Percentiles rank a stretch among this genome's conserved stretches.
Conservation (phyloP, 192 early-diverging fungal species). For the Dissophora globulifera region DNA sequence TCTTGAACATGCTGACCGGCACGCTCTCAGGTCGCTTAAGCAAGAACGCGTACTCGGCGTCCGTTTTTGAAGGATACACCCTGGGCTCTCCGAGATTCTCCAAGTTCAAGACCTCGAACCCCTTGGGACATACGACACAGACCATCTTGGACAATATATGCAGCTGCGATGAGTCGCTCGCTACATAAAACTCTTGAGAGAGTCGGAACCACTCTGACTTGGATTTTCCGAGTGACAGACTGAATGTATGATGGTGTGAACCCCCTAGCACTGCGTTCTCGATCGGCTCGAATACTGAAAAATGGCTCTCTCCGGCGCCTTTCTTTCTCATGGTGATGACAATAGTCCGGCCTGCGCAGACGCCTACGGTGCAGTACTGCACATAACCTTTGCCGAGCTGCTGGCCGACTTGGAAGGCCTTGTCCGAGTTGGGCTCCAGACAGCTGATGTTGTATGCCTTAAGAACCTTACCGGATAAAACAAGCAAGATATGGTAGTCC, state of each 20-base stretch:
- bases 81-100: conserved; percentile 79
- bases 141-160: conserved; percentile 84
- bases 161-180: conserved; percentile 82
- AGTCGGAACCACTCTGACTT: conserved; percentile 28
- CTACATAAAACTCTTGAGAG: conserved; percentile 90
- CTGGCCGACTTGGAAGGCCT: conserved; percentile 15
- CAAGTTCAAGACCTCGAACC: conserved; percentile 92
- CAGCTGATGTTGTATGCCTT: conserved; percentile 37
- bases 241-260: neutral
- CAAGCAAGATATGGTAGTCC: conserved; percentile 76
- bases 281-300: conserved; percentile 18
- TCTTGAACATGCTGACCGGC: conserved; percentile 86
- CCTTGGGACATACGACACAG: conserved; percentile 82
- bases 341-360: conserved; percentile 37
- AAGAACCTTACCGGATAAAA: conserved; percentile 66
- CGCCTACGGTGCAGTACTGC: conserved; percentile 54
- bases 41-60: conserved; percentile 81
- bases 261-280: conserved; percentile 18
- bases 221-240: conserved; percentile 22
- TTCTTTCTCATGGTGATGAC: conserved; percentile 33
- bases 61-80: conserved; percentile 81
- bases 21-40: conserved; percentile 74
- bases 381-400: conserved; percentile 19
- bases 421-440: conserved; percentile 32
- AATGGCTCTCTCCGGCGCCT: conserved; percentile 16